A percentile compares a stretch with the other conserved stretches of the same genome.
Conservation (phyloP, 164 flowering plant species). For the Dillenia turbinata region DNA sequence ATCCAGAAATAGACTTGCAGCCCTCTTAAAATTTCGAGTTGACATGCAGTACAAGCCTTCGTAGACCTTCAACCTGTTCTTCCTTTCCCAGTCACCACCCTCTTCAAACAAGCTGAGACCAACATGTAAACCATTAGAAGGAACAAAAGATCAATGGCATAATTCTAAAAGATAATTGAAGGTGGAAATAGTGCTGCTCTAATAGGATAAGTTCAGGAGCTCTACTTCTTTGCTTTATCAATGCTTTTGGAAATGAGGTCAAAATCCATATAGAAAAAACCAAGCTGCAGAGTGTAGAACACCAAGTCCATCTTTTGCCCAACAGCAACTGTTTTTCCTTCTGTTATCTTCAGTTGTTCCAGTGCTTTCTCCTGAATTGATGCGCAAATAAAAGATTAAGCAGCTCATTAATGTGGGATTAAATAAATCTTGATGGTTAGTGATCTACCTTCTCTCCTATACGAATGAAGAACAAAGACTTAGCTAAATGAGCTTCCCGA, state of each 20-base stretch:
- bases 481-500: constrained; percentile 94
- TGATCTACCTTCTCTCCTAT: constrained; percentile 76
- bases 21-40: constrained; percentile 86
- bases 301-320: constrained; percentile 99
- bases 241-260: constrained; percentile 94
- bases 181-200: background rate
- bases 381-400: constrained; percentile 1
- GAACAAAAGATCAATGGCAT: background rate
- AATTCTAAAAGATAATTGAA: background rate
- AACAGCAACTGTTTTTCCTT: constrained; percentile 94
- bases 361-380: constrained; percentile 71
- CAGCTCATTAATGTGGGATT: background rate
- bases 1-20: constrained; percentile 78
- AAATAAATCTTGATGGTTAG: background rate
- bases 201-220: background rate
- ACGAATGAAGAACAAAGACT: constrained; percentile 75
- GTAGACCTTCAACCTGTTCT: constrained; percentile 93
- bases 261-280: constrained; percentile 93
- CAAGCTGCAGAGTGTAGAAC: constrained; percentile 79
- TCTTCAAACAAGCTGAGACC: constrained; percentile 87
- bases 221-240: constrained; percentile 91
- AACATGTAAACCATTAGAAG: constrained; percentile 1
- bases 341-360: constrained; percentile 91
- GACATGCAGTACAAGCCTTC: constrained; percentile 96
- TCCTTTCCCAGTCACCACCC: constrained; percentile 99